Conservation (phyloP, 495 filamentous ascomycete genomes). For the Penicillium psychrofluorescens region DNA sequence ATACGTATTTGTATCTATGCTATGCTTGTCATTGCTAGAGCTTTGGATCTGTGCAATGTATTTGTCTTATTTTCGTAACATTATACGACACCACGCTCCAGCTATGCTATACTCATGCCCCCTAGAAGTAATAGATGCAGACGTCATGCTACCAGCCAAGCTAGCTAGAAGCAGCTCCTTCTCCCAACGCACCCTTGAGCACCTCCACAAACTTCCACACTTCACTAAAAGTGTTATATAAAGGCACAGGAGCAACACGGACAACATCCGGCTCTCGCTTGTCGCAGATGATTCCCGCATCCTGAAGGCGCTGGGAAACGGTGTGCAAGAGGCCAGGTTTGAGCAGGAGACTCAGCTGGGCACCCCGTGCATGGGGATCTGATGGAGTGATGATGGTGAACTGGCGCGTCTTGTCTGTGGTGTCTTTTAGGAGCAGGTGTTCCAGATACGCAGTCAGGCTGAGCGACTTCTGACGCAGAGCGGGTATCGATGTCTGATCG, state of each 20-base stretch:
- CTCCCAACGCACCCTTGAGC: slow-evolving; percentile 20
- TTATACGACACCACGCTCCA: background rate
- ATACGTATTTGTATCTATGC: background rate
- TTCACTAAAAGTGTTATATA: slow-evolving; percentile 83
- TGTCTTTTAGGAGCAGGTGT: slow-evolving; percentile 49
- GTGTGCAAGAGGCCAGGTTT: slow-evolving; percentile 58
- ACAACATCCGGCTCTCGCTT: slow-evolving; percentile 90
- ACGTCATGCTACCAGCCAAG: background rate
- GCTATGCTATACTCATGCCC: too few relatives aligned
- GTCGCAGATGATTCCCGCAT: slow-evolving; percentile 71
- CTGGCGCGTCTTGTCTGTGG: slow-evolving; percentile 26
- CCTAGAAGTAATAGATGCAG: too few relatives aligned
- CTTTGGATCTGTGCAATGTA: too few relatives aligned
- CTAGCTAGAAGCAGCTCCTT: background rate
- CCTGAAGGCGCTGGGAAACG: slow-evolving; percentile 62
- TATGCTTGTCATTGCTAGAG: too few relatives aligned
- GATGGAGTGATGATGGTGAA: slow-evolving; percentile 71
- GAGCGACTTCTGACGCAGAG: slow-evolving; percentile 68
- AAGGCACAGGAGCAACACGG: slow-evolving; percentile 81
- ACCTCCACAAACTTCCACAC: slow-evolving; percentile 64
- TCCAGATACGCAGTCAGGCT: slow-evolving; percentile 76
- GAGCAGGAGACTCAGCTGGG: slow-evolving; percentile 79
- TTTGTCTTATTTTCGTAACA: background rate
- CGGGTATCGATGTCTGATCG: slow-evolving; percentile 58
- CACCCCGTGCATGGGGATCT: slow-evolving; percentile 63